Percentiles rank a stretch among this genome's conserved stretches.
phyloP scores from a whole-genome alignment of 495 filamentous ascomycete genomes.

The Hyphodiscus hymeniophilus region DNA sequence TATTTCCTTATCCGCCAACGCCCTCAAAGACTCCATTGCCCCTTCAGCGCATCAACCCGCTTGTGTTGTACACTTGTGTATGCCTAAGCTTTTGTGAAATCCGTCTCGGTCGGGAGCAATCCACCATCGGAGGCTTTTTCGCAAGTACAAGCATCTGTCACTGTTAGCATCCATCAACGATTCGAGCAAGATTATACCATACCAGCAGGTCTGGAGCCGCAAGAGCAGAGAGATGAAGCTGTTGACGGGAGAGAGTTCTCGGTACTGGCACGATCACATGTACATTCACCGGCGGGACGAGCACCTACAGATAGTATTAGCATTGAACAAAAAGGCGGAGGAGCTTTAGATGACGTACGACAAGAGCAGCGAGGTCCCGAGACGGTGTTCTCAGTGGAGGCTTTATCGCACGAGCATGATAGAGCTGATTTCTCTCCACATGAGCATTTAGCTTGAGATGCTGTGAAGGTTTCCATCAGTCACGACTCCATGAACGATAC shows the following conservation, averaged over 20 bases:
- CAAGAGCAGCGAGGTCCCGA: constrained; percentile 78
- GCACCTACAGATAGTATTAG: too few species aligned
- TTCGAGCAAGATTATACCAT: constrained; percentile 24
- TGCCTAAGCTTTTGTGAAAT: constrained; percentile 61
- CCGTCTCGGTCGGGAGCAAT: constrained; percentile 55
- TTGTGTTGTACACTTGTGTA: background rate
- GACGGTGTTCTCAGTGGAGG: constrained; percentile 63
- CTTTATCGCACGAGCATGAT: constrained; percentile 77
- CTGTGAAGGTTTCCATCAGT: constrained; percentile 31
- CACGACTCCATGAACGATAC: too few species aligned
- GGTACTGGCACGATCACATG: constrained; percentile 59
- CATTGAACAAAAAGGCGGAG: too few species aligned
- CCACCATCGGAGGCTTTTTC: constrained; percentile 57
- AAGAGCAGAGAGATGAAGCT: constrained; percentile 50
- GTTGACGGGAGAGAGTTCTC: constrained; percentile 62
- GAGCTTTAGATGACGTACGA: constrained; percentile 33
- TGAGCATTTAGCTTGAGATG: constrained; percentile 56
- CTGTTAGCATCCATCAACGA: constrained; percentile 9
- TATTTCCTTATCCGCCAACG: too few species aligned
- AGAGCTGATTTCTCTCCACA: constrained; percentile 83
- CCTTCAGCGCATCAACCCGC: too few species aligned
- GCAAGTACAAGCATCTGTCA: constrained; percentile 70
- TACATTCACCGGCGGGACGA: constrained; percentile 74
- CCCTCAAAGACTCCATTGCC: too few species aligned
- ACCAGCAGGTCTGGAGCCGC: constrained; percentile 67